Conservation (phyloP, 208 protist species). For the Acanthamoeba lenticulata region DNA sequence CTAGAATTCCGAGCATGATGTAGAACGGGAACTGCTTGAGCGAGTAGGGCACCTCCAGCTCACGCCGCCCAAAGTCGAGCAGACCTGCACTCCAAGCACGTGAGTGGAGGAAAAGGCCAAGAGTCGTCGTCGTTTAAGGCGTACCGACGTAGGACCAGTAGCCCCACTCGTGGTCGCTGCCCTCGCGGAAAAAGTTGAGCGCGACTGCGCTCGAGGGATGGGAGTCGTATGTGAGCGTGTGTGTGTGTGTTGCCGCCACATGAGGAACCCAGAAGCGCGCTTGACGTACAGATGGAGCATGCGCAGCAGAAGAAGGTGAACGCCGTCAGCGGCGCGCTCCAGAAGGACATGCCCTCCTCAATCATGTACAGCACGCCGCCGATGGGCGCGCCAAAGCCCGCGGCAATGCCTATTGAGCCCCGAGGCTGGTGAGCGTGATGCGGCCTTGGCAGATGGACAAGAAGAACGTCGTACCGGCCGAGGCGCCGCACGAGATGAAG, state of each 20-base stretch:
- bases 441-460: not conserved
- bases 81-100: not conserved
- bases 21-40: constrained; percentile 48
- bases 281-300: constrained; percentile 21
- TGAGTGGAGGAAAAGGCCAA: not conserved
- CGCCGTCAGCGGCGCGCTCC: constrained; percentile 4
- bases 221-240: too few relatives aligned
- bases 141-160: constrained; percentile 42
- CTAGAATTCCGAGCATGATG: constrained; percentile 25
- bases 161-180: not conserved
- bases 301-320: constrained; percentile 47
- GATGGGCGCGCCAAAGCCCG: constrained; percentile 15
- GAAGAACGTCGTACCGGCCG: not conserved
- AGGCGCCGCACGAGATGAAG: constrained; percentile 37
- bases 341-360: constrained; percentile 39
- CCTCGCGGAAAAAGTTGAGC: constrained; percentile 46
- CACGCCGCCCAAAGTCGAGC: not conserved
- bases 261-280: too few relatives aligned
- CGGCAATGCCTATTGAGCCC: not conserved
- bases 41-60: not conserved
- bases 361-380: constrained; percentile 32
- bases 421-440: not conserved
- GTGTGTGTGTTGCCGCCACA: too few relatives aligned
- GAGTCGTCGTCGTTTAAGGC: too few relatives aligned
- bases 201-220: not conserved